These are phyloP conservation scores for Physocladia obscura DNA, from an alignment of 192 early-diverging fungal genomes.

Conservation along the genomic window DNA sequence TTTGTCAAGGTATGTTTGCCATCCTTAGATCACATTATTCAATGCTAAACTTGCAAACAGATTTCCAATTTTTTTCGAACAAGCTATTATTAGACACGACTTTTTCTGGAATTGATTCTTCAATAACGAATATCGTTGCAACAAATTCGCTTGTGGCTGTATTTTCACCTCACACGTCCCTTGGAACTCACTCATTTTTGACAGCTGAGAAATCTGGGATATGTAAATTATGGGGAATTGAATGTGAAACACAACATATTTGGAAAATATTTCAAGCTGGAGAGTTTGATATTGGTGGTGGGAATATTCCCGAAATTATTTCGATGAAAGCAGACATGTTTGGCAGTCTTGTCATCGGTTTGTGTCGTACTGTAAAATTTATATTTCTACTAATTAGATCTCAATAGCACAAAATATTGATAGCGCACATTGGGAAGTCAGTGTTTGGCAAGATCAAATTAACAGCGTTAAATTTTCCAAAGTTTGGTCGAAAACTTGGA, in stretches of 20 bases:
- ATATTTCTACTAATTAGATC: background rate
- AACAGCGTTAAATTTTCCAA: conserved; percentile 40
- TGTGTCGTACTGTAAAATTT: background rate
- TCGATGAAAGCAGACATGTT: conserved; percentile 36
- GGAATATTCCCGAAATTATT: too few species aligned
- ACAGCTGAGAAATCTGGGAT: background rate
- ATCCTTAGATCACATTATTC: background rate
- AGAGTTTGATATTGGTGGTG: background rate
- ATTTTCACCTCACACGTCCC: background rate
- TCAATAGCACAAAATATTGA: conserved; percentile 13
- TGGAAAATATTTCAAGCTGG: background rate
- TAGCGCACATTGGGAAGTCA: conserved; percentile 28
- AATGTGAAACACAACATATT: background rate
- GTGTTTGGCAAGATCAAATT: conserved; percentile 47
- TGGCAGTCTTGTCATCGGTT: conserved; percentile 47
- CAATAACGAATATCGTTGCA: background rate
- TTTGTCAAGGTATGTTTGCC: background rate
- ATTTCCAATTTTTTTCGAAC: background rate
- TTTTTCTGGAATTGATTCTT: too few species aligned
- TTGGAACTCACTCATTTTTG: background rate
- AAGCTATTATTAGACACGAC: background rate
- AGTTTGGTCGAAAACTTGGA: conserved; percentile 44
- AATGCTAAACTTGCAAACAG: background rate
- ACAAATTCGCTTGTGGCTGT: background rate
- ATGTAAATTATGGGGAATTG: background rate